Evolutionary conservation across 192 early-diverging fungal genomes (phyloP), one percentile per base, ranked within the genome.

Genomic region (Linnemannia exigua): DNA sequence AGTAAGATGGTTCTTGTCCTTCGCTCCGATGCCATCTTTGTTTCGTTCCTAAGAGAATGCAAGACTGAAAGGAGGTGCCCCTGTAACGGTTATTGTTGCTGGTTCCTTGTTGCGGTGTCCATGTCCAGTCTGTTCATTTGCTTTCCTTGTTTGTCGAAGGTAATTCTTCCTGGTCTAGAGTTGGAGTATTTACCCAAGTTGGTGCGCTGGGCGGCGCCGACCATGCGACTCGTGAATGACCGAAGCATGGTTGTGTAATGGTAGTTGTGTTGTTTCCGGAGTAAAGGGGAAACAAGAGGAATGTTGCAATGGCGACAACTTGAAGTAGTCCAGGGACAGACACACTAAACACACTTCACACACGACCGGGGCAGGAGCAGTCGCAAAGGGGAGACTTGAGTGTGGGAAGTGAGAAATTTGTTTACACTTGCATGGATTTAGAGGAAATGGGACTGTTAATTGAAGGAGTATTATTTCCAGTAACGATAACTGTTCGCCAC

Each of bases 161-260:
- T 14, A 20, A 1, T 48, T 36, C 25, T 7, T 74, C 33, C 25
- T n/a, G 3, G 37, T 19, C 12, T 22, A 35, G 17, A 67, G 25
- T 47, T 28, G 37, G 51, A 15, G 72, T 37, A 69, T 44, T 83
- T 77, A 83, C 81, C 76, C 20, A 38, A 25, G 63, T 35, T 76
- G 33, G 75, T 35, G 70, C 75, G 80, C 44, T 67, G 61, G 25
- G 76, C 47, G 54, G 71, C 75, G 48, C 75, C 69, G 44, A 48
- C 52, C 74, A 82, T 31, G 58, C 69, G 80, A 71, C 74, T 75
- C 51, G 80, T 67, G 75, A 83, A 25, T 52, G 81, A 74, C 75
- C 76, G 70, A 58, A 83, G 81, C 81, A 83, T 83, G 37, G 70
- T 35, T 68, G 44, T 70, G 2, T 9, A 36, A 50, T 73, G 72